phyloP scores from a whole-genome alignment of 805 yeast species.

The Ogataea pini region DNA sequence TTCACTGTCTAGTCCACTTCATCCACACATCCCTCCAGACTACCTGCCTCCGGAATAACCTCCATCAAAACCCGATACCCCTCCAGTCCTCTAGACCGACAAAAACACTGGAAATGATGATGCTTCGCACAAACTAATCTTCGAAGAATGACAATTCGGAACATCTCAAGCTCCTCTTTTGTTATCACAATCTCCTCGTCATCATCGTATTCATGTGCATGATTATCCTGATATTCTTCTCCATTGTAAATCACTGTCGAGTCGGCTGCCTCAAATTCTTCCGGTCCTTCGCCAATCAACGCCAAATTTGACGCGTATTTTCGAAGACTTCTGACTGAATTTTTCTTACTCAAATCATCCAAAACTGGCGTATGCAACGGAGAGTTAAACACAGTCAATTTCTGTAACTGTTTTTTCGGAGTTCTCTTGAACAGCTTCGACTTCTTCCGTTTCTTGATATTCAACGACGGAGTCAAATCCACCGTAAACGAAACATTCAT shows the following conservation, averaged over 20 bases:
- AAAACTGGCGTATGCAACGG: constrained; percentile 14
- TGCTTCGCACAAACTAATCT: constrained; percentile 31
- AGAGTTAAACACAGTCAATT: constrained; percentile 26
- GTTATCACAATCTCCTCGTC: constrained; percentile 22
- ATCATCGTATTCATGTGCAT: constrained; percentile 3
- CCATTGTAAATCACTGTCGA: not conserved
- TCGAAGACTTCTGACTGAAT: constrained; percentile 23
- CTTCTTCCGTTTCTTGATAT: constrained; percentile 27
- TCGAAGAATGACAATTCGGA: constrained; percentile 24
- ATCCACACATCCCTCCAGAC: not conserved
- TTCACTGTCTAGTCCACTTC: constrained; percentile 3
- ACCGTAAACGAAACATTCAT: constrained; percentile 33
- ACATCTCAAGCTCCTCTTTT: constrained; percentile 29
- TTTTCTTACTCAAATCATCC: constrained; percentile 9
- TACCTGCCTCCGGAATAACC: not conserved
- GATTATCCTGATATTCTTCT: constrained; percentile 2
- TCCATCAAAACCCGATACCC: constrained; percentile 7
- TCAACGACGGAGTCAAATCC: constrained; percentile 30
- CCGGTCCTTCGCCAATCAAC: constrained; percentile 23
- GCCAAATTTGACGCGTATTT: constrained; percentile 25
- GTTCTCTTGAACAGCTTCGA: constrained; percentile 29
- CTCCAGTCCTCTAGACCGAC: constrained; percentile 17
- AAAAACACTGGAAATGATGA: constrained; percentile 29
- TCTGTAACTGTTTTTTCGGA: constrained; percentile 29
- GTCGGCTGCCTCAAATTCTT: not conserved